Percentiles rank a stretch among this genome's conserved stretches.
Conservation (phyloP, 2,329 filamentous ascomycete species). For the Teratosphaeriaceae sp. region DNA sequence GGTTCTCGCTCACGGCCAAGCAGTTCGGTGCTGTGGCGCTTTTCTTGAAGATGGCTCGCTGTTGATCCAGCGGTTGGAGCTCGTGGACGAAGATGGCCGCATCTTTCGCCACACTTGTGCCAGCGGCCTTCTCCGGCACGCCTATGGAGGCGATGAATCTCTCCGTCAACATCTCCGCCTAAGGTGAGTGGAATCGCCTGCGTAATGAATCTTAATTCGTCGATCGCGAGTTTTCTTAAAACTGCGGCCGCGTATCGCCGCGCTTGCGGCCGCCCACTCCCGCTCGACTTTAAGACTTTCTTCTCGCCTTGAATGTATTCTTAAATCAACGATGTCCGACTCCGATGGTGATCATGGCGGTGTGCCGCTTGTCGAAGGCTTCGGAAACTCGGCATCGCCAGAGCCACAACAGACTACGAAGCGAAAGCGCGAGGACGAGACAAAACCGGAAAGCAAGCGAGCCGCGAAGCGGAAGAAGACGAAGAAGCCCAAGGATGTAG, state of each 20-base stretch:
- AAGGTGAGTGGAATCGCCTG: not conserved
- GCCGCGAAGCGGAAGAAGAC: constrained; percentile 53
- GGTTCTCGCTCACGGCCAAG: constrained; percentile 70
- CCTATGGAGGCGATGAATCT: constrained; percentile 44
- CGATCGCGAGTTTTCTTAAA: not conserved
- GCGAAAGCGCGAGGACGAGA: constrained; percentile 34
- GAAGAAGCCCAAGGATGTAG: constrained; percentile 53
- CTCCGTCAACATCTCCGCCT: constrained; percentile 42
- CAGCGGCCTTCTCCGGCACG: constrained; percentile 34
- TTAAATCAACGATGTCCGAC: constrained; percentile 34
- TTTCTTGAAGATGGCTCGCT: constrained; percentile 82
- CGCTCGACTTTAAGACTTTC: constrained; percentile 1
- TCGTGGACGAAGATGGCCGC: constrained; percentile 82
- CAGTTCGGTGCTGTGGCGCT: constrained; percentile 74
- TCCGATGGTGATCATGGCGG: constrained; percentile 35
- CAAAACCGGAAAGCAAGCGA: constrained; percentile 30
- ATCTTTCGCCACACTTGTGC: constrained; percentile 58
- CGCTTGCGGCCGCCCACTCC: not conserved
- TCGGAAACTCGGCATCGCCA: constrained; percentile 27
- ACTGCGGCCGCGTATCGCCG: not conserved
- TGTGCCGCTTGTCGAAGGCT: constrained; percentile 38
- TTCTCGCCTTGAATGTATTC: not conserved
- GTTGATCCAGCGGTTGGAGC: constrained; percentile 67
- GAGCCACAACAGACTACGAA: constrained; percentile 28
- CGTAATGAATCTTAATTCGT: not conserved